Conservation (phyloP, 2,329 filamentous ascomycete genomes). For the Pseudonectria foliicola region DNA sequence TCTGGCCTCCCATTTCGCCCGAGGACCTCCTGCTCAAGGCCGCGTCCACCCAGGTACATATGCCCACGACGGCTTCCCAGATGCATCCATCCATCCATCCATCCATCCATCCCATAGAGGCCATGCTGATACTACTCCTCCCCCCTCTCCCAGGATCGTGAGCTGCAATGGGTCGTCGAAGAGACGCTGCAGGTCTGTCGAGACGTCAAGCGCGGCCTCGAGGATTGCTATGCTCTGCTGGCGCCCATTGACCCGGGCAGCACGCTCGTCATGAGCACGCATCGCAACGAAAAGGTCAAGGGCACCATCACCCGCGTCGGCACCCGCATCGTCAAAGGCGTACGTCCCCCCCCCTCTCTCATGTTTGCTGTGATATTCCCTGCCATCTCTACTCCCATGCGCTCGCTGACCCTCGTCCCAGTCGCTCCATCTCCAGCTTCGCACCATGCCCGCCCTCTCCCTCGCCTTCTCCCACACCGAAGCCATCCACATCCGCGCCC, state of each 20-base stretch:
- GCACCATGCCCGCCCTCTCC: slow-evolving; percentile 52
- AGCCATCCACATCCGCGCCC: slow-evolving; percentile 57
- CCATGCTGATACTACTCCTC: slow-evolving; percentile 22
- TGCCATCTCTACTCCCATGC: slow-evolving; percentile 6
- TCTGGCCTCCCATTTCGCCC: slow-evolving; percentile 49
- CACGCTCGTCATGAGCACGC: slow-evolving; percentile 82
- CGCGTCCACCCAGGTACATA: slow-evolving; percentile 45
- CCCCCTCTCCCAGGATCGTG: slow-evolving; percentile 35
- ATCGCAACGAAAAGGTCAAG: slow-evolving; percentile 83
- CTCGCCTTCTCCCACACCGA: slow-evolving; percentile 41
- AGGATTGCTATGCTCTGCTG: slow-evolving; percentile 83
- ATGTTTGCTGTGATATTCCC: not conserved
- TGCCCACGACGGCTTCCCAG: too few species aligned
- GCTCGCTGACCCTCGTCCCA: slow-evolving; percentile 29
- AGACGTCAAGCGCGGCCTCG: slow-evolving; percentile 58
- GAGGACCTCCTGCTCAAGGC: slow-evolving; percentile 43
- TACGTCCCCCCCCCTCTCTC: slow-evolving; percentile 37
- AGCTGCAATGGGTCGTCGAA: slow-evolving; percentile 48
- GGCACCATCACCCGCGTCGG: slow-evolving; percentile 87
- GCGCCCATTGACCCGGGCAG: slow-evolving; percentile 78
- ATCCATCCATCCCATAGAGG: too few species aligned
- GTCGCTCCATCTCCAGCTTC: slow-evolving; percentile 71
- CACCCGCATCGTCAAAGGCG: slow-evolving; percentile 84
- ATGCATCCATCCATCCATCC: too few species aligned
- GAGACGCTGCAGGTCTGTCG: slow-evolving; percentile 42